These are phyloP conservation scores for Daldinia caldariorum DNA, from an alignment of 495 filamentous ascomycete species.

Conservation along the genomic window DNA sequence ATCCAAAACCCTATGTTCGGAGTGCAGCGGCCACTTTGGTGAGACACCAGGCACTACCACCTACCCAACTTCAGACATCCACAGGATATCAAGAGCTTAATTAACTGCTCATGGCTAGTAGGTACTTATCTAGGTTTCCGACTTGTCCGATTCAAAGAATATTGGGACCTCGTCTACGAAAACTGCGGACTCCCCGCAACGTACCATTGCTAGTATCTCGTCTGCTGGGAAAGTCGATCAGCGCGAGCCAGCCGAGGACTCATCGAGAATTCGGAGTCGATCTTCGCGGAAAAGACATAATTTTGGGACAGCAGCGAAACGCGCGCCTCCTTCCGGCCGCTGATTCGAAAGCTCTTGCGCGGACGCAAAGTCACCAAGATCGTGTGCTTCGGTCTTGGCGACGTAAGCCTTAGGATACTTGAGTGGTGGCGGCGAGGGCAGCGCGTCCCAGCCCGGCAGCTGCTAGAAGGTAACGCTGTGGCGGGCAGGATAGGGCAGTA, in stretches of 20 bases:
- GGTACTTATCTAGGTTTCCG: background rate
- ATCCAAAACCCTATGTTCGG: background rate
- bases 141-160: background rate
- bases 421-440: background rate
- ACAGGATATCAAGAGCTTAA: too few relatives aligned
- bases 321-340: slow-evolving; percentile 22
- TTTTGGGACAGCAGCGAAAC: slow-evolving; percentile 11
- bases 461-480: background rate
- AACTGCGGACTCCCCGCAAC: slow-evolving; percentile 44
- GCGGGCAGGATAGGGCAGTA: slow-evolving; percentile 11
- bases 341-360: slow-evolving; percentile 46
- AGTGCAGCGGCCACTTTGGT: background rate
- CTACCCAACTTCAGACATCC: too few relatives aligned
- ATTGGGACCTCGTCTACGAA: background rate
- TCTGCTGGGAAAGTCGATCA: slow-evolving; percentile 52
- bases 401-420: slow-evolving; percentile 39
- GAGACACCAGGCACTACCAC: too few relatives aligned
- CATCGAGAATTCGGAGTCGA: slow-evolving; percentile 38
- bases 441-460: too few relatives aligned
- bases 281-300: slow-evolving; percentile 11
- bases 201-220: slow-evolving; percentile 53
- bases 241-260: slow-evolving; percentile 48
- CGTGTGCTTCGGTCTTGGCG: slow-evolving; percentile 54
- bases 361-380: slow-evolving; percentile 50
- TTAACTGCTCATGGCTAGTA: too few relatives aligned